Base-by-base conservation (phyloP, 2,329 filamentous ascomycete species). In the Fusarium austroafricanum region DNA sequence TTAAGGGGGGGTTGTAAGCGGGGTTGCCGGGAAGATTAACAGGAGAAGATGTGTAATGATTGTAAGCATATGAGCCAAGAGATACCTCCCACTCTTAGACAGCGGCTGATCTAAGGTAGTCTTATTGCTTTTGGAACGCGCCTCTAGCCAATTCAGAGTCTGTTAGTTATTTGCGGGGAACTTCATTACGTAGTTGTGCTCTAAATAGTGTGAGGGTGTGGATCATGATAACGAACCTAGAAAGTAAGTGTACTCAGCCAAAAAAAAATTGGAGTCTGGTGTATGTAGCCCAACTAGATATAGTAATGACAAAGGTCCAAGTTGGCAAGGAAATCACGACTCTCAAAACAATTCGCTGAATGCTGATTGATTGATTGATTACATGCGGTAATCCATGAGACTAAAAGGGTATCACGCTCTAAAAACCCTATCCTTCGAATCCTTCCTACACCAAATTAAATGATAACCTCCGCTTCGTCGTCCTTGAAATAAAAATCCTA, bases 361-460 rank as follows among this genome's bases (percentile, higher is more conserved):
- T 55, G 21, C 4, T 23, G 21, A 23, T 23, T 23, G 21, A n/a
- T n/a, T n/a, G 28, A 40, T 55, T 64, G 64, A 69, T 62, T 67
- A 67, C 66, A 44, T 42, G 23, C 53, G 39, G 65, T 70, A 67
- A 66, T 58, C 38, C 61, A 43, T 54, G 31, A 61, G 40, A 59
- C 38, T 58, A 52, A 65, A 65, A 67, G 68, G 74, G 73, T 74
- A 75, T 76, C 73, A 70, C 65, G 65, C 65, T 75, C 71, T 73
- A 74, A 70, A 56, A 64, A 55, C 65, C 64, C 73, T 70, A 47
- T 38, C 52, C 55, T 56, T 56, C 33, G 58, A 63, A 55, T 46
- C 44, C 47, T 54, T 60, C 44, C 47, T 46, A 44, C 64, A 70
- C 50, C 43, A 43, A 38, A 62, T 61, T 52, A 59, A 53, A 44